Base-by-base conservation (phyloP, 805 yeast genomes). In the Monosporozyma aerobia region DNA sequence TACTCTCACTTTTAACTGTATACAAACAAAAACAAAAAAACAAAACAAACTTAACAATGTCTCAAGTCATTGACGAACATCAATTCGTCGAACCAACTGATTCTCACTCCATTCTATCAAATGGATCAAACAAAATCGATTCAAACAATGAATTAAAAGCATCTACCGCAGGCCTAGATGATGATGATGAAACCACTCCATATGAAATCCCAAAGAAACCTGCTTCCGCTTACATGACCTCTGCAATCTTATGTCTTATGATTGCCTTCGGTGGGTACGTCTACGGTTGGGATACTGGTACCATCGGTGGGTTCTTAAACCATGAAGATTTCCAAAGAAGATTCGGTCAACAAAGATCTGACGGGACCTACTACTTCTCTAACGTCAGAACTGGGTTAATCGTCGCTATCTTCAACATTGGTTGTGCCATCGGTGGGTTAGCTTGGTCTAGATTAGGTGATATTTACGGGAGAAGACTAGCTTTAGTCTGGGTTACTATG, bases 241-340 rank as follows among this genome's bases (percentile, higher is more conserved):
- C 69, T 39, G 60, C 61, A 27, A 52, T 63, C 47, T 56, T 69
- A 30, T 70, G 73, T 64, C 47, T 59, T 25, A 54, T 61, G 63
- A 56, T 63, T 50, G 64, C 65, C 14, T 63, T 63, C 39, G 65
- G 67, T 57, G 67, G 67, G 48, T 79, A 80, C 81, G 55, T 60
- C 43, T 83, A 81, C 61, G 90, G 90, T 60, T 84, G 85, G 79
- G 90, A 84, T 72, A 83, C 89, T 49, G 90, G 90, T 76, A 84
- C 90, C 61, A 81, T 84, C 68, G 79, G 85, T 30, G 89, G 89
- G 59, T 82, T 83, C 62, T 83, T 82, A 47, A 78, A 80, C 62
- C 67, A 68, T 61, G 59, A 76, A n/a, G 85, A 83, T 61, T 83
- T 77, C 70, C 62, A 68, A 49, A 56, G 62, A 39, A 73, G 87